A percentile compares a stretch with the other conserved stretches of the same genome.
phyloP scores from a whole-genome alignment of 148 eudicot genomes.

The Vaccinium myrtillus region DNA sequence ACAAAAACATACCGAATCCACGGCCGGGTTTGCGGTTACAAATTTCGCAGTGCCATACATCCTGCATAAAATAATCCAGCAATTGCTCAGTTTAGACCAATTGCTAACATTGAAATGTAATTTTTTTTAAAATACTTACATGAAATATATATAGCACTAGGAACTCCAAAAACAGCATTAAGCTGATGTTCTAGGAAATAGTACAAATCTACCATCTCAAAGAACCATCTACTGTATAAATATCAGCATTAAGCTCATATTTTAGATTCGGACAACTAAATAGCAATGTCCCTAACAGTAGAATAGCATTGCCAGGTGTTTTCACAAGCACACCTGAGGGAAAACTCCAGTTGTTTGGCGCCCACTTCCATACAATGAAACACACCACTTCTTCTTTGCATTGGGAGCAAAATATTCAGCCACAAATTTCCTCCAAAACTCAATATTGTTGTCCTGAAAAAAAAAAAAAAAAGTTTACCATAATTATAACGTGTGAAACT shows the following conservation, averaged over 20 bases:
- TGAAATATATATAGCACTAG: neutral
- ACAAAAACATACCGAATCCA: slow-evolving; percentile 78
- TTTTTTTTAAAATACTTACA: neutral
- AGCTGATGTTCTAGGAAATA: neutral
- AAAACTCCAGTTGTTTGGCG: slow-evolving; percentile 92
- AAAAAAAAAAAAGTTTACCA: neutral
- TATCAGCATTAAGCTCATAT: neutral
- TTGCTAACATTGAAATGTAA: neutral
- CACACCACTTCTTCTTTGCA: slow-evolving; percentile 99
- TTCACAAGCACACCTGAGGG: slow-evolving; percentile 62
- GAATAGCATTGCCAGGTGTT: slow-evolving; percentile 4
- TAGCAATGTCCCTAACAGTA: neutral
- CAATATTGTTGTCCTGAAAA: slow-evolving; percentile 84
- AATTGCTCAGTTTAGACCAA: neutral
- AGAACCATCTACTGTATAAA: neutral
- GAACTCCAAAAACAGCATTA: slow-evolving; percentile 1
- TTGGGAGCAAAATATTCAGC: slow-evolving; percentile 84
- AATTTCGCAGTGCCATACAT: slow-evolving; percentile 98
- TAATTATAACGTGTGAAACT: neutral
- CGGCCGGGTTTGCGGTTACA: slow-evolving; percentile 97
- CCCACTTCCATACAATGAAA: slow-evolving; percentile 96
- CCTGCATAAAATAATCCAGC: slow-evolving; percentile 45
- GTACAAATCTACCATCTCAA: neutral
- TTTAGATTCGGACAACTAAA: neutral
- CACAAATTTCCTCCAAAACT: slow-evolving; percentile 93